Conservation (phyloP, 164 flowering plant species). For the Nymphaea colorata region DNA sequence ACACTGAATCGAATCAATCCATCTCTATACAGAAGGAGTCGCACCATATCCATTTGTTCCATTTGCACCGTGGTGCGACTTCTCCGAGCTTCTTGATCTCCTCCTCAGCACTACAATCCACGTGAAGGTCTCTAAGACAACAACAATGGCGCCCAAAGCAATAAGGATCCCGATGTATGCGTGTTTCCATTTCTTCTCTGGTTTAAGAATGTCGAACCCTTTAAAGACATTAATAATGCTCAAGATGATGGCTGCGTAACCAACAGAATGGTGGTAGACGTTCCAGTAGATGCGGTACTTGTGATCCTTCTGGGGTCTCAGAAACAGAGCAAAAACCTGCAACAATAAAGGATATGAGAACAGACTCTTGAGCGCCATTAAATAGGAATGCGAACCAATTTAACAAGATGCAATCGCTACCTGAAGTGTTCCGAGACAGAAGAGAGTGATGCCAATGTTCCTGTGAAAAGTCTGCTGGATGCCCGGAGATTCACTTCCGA, state of each 20-base stretch:
- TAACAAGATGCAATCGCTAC: constrained; percentile 3
- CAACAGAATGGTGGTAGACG: constrained; percentile 52
- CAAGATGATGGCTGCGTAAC: constrained; percentile 42
- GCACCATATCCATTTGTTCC: constrained; percentile 14
- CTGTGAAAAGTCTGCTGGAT: constrained; percentile 16
- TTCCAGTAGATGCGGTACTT: constrained; percentile 72
- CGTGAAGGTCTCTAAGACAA: constrained; percentile 28
- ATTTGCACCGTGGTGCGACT: constrained; percentile 18
- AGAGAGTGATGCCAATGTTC: constrained; percentile 23
- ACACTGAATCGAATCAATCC: not conserved
- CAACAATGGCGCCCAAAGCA: constrained; percentile 18
- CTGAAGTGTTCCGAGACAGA: constrained; percentile 22
- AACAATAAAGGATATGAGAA: not conserved
- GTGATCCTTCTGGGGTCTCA: constrained; percentile 81
- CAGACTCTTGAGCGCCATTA: not conserved
- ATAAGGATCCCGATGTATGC: constrained; percentile 31
- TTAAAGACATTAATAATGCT: constrained; percentile 49
- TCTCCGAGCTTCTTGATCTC: constrained; percentile 15
- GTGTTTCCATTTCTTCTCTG: constrained; percentile 38
- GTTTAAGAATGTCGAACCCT: constrained; percentile 47
- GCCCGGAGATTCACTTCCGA: constrained; percentile 17
- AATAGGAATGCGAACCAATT: not conserved
- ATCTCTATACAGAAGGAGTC: not conserved
- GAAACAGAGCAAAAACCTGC: constrained; percentile 65
- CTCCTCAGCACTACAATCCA: constrained; percentile 40